A percentile compares a stretch with the other conserved stretches of the same genome.
Conservation (phyloP, 768 basidiomycete species). For the Dentipellis sp. region DNA sequence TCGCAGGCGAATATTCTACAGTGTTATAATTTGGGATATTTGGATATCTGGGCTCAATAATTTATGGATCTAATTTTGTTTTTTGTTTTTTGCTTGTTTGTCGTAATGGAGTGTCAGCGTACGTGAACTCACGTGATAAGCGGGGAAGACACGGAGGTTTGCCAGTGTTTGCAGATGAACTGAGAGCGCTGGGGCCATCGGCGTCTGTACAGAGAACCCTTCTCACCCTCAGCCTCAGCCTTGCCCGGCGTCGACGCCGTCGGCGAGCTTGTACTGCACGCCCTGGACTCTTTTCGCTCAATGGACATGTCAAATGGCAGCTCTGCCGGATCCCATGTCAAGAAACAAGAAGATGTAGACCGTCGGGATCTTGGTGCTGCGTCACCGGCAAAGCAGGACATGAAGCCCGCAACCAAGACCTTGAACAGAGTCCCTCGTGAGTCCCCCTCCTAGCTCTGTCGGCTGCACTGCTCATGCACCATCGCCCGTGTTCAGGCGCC, state of each 20-base stretch:
- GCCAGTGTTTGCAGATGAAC: neutral
- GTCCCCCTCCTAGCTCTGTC: slow-evolving; percentile 24
- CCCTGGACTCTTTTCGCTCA: neutral
- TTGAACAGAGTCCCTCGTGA: slow-evolving; percentile 82
- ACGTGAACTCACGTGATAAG: no score
- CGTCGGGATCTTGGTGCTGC: slow-evolving; percentile 30
- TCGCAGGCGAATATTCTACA: no score
- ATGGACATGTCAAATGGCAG: slow-evolving; percentile 16
- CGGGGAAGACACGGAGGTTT: neutral
- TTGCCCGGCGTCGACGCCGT: slow-evolving; percentile 2
- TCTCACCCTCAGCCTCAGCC: slow-evolving; percentile 1
- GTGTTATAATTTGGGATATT: no score
- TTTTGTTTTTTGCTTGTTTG: no score
- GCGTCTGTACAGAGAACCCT: neutral
- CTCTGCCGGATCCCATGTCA: slow-evolving; percentile 24
- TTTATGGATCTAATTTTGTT: no score
- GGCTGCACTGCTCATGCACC: slow-evolving; percentile 10
- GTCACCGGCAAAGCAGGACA: slow-evolving; percentile 43
- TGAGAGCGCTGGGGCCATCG: neutral
- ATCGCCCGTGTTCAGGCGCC: slow-evolving; percentile 44
- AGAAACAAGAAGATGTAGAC: slow-evolving; percentile 54
- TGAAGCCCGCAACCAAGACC: slow-evolving; percentile 68
- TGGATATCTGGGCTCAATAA: no score
- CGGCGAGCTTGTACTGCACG: neutral
- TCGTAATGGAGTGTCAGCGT: no score